phyloP scores from a whole-genome alignment of 441 rosid genomes.

The Croton laevigatus region DNA sequence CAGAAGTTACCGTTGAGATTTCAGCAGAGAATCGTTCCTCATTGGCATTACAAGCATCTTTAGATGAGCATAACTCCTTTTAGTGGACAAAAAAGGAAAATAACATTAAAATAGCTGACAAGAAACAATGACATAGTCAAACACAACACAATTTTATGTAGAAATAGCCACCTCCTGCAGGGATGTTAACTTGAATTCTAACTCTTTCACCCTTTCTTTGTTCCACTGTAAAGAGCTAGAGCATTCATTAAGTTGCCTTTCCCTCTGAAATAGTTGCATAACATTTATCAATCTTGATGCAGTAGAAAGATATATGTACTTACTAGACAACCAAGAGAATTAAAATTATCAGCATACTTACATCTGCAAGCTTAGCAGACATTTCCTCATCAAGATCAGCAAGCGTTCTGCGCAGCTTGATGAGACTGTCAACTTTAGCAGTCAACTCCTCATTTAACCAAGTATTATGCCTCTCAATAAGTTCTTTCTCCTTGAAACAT shows the following conservation, averaged over 20 bases:
- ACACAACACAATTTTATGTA: background rate
- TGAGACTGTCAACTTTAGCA: constrained; percentile 62
- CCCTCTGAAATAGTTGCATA: constrained; percentile 41
- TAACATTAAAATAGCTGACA: constrained; percentile 15
- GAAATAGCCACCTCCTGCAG: constrained; percentile 56
- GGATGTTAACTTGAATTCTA: constrained; percentile 51
- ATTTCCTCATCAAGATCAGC: constrained; percentile 75
- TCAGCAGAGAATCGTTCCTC: constrained; percentile 74
- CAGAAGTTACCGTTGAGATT: constrained; percentile 67
- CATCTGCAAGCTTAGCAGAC: constrained; percentile 77
- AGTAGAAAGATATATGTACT: background rate
- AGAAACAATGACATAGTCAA: constrained; percentile 10
- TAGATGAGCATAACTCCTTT: constrained; percentile 72
- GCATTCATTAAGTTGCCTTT: constrained; percentile 57
- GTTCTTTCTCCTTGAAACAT: constrained; percentile 81
- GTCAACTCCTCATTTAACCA: constrained; percentile 95
- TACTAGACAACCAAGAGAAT: background rate
- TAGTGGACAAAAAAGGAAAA: constrained; percentile 19
- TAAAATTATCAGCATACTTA: constrained; percentile 28
- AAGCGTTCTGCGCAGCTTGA: constrained; percentile 59
- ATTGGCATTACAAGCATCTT: constrained; percentile 63
- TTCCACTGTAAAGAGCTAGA: constrained; percentile 70
- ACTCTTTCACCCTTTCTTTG: constrained; percentile 74
- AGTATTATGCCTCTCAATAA: constrained; percentile 75
- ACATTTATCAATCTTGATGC: constrained; percentile 18